phyloP scores from a whole-genome alignment of 2,329 filamentous ascomycete species.

The Chaetomiaceae sp. region DNA sequence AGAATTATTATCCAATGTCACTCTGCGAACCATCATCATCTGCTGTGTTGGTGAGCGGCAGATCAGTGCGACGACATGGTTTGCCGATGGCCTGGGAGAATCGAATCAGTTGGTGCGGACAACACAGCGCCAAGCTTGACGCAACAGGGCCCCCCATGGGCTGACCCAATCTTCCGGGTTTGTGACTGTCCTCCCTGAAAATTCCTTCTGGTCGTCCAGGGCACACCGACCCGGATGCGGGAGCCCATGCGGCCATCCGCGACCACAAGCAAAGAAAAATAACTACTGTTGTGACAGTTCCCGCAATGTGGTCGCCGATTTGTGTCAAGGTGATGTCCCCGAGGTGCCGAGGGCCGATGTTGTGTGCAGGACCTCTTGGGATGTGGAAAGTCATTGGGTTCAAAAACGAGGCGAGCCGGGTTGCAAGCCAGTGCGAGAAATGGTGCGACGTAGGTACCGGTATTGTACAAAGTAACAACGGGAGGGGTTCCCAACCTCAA shows the following conservation, averaged over 20 bases:
- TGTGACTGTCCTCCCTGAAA: slow-evolving; percentile 6
- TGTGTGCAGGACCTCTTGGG: not conserved
- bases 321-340: slow-evolving; percentile 17
- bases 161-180: not conserved
- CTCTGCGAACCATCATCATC: not conserved
- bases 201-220: not conserved
- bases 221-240: slow-evolving; percentile 3
- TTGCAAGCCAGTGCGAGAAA: not conserved
- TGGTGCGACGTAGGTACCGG: slow-evolving; percentile 7
- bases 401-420: not conserved
- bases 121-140: not conserved
- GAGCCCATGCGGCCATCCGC: slow-evolving; percentile 13
- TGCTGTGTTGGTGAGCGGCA: not conserved
- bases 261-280: not conserved
- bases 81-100: not conserved
- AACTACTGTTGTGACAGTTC: slow-evolving; percentile 4
- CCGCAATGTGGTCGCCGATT: slow-evolving; percentile 15
- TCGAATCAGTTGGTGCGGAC: not conserved
- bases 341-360: slow-evolving; percentile 12
- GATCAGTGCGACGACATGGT: not conserved
- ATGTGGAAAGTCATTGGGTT: slow-evolving; percentile 9
- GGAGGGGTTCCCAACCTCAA: slow-evolving; percentile 1
- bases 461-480: too few species aligned
- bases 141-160: not conserved
- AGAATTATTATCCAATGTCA: not conserved